Base-by-base conservation (phyloP, 345 rosid genomes). In the Limnanthes douglasii region DNA sequence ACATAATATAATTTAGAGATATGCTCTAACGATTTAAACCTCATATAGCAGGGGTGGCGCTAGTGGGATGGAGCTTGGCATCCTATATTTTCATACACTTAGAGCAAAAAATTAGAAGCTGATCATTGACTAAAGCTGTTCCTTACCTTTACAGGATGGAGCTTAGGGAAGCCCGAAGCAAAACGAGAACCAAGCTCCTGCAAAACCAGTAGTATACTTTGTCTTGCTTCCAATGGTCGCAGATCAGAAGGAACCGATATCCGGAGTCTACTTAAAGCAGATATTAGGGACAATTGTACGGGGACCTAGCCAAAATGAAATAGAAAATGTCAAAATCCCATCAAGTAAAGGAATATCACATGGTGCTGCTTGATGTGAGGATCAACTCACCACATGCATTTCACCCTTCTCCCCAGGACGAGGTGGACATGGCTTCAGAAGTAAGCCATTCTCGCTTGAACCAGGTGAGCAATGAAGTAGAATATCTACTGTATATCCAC, bases 151-250 rank as follows among this genome's bases (percentile, higher is more conserved):
- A 88, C 94, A 61, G 98, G 98, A 73, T 90, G 78, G 45, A 90
- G 96, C 64, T 78, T 90, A 41, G 94, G 98, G 49, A 77, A 78
- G 59, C 93, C 98, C 49, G 69, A 61, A 23, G 96, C 85, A 64
- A 90, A 85, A 62, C 83, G 75, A 54, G 60, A 57, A 34, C 75
- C 66, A 35, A 90, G 54, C 69, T 80, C 93, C 69, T 90, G 74
- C 30, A 90, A 53, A 18, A 96, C 96, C 38, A 90, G 74, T 21
- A 85, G 68, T 45, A 90, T 70, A 52, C 83, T 84, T 53, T 90
- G 96, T 58, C 98, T 90, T 58, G 93, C 94, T 65, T 90, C 96
- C 50, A 68, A 37, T 27, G 98, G 94, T 15, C 96, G 92, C 38
- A 84, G 83, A 54, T 84, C 96, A 51, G 96, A 42, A 33, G 96